Base-by-base conservation (phyloP, 139 green algal species). In the Chlamydomonas asymmetrica region DNA sequence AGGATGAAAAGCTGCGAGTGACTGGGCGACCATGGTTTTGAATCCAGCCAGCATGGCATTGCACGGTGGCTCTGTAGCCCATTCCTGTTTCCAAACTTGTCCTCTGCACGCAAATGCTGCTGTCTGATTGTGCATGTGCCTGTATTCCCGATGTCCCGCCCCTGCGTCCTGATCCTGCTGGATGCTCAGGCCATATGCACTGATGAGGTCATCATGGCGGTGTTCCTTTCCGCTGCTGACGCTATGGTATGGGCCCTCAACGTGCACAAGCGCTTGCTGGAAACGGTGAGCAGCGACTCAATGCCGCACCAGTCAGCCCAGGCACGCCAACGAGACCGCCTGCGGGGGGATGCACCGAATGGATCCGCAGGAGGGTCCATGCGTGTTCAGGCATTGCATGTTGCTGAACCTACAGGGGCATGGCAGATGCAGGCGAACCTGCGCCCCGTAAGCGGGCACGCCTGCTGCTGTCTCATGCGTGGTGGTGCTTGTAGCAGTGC, bases 201-300 rank as follows among this genome's bases (percentile, higher is more conserved):
- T n/a, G 6, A 25, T 25, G 40, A 76, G 71, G 43, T 76, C 20
- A 60, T 70, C 27, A 57, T 70, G 31, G 74, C n/a, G n/a, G n/a
- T 68, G 48, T 85, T 85, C 50, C 10, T 67, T 4, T 37, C 59
- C 27, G 64, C 80, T 7, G 37, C 66, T 0, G 64, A 75, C 38
- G 68, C 80, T 31, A 39, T 85, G 39, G 40, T 80, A 50, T 85
- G 68, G 59, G 34, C 57, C 4, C 66, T 85, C 60, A 56, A 41
- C 7, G 50, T 78, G 37, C 79, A 80, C 43, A 49, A 77, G 52
- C 31, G 45, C 20, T 29, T 73, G 9, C 73, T 81, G 66, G 67
- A 75, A 45, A 32, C 66, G 29, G n/a, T n/a, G n/a, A n/a, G n/a
- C n/a, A n/a, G n/a, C n/a, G n/a, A n/a, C n/a, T n/a, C n/a, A n/a